Conservation (phyloP, 2,329 filamentous ascomycete species). For the Apiospora hydei region DNA sequence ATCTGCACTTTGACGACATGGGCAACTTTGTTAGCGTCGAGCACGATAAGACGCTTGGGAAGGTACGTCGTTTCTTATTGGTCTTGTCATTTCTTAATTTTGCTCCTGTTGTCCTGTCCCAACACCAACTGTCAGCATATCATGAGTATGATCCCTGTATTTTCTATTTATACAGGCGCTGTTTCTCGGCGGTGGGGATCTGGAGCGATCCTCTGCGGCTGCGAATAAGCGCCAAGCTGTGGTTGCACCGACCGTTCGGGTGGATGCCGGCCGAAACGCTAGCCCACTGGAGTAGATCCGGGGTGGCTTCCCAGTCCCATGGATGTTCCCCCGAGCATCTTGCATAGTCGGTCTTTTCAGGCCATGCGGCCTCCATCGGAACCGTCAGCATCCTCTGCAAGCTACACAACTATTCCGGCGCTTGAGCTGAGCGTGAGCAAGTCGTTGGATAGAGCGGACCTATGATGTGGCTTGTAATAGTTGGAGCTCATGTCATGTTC, state of each 20-base stretch:
- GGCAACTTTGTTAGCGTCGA: constrained; percentile 87
- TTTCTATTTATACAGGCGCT: constrained; percentile 30
- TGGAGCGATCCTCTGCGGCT: neutral
- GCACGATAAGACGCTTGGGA: constrained; percentile 85
- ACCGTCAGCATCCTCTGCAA: constrained; percentile 12
- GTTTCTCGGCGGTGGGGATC: constrained; percentile 25
- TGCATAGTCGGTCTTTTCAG: constrained; percentile 22
- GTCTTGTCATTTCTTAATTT: constrained; percentile 1
- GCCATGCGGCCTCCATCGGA: constrained; percentile 19
- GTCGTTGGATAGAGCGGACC: neutral
- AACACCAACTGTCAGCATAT: neutral
- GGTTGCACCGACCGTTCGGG: neutral
- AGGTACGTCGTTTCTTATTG: constrained; percentile 58
- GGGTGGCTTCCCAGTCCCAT: neutral
- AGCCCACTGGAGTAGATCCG: neutral
- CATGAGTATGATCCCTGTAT: neutral
- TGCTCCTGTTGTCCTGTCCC: neutral
- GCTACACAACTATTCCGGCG: neutral
- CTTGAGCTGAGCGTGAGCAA: neutral
- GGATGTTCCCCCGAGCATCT: neutral
- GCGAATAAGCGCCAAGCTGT: constrained; percentile 2
- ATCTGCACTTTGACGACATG: constrained; percentile 83
- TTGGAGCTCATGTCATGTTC: neutral
- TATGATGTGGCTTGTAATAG: neutral
- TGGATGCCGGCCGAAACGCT: constrained; percentile 7